A percentile compares a stretch with the other conserved stretches of the same genome.
These are phyloP conservation scores for Adansonia madagascariensis DNA, from an alignment of 441 rosid genomes.

Conservation along the genomic window DNA sequence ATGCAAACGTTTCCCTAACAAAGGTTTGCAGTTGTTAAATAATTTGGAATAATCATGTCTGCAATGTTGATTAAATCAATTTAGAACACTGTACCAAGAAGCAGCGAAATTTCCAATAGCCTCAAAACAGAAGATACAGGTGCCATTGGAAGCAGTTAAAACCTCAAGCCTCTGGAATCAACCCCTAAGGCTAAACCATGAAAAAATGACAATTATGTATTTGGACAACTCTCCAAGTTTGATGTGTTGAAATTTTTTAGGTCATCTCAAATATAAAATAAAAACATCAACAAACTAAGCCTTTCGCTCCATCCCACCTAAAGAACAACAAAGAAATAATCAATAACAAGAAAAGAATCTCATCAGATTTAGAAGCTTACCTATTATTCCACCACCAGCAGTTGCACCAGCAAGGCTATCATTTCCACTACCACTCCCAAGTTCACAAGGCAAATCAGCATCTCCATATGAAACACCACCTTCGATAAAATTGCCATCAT, in stretches of 20 bases:
- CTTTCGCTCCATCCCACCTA: not conserved
- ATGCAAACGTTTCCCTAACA: not conserved
- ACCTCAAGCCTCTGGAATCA: not conserved
- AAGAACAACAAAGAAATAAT: not conserved
- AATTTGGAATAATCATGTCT: not conserved
- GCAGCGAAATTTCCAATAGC: not conserved
- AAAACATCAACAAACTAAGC: not conserved
- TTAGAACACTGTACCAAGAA: not conserved
- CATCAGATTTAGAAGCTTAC: constrained; percentile 45
- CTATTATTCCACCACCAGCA: constrained; percentile 92
- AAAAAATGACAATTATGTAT: not conserved
- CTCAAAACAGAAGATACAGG: constrained; percentile 14
- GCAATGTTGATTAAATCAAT: not conserved
- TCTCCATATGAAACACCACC: constrained; percentile 83
- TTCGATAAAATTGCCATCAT: constrained; percentile 68
- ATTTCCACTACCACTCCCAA: constrained; percentile 96
- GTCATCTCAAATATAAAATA: constrained; percentile 19
- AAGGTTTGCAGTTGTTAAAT: constrained; percentile 3
- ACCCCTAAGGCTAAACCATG: not conserved
- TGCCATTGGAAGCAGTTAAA: not conserved
- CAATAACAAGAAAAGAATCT: constrained; percentile 12
- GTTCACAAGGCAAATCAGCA: constrained; percentile 91
- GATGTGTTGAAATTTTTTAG: not conserved
- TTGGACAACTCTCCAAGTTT: constrained; percentile 2
- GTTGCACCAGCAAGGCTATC: constrained; percentile 66